phyloP scores from a whole-genome alignment of 768 basidiomycete genomes.

The Boletus rubescentipes region DNA sequence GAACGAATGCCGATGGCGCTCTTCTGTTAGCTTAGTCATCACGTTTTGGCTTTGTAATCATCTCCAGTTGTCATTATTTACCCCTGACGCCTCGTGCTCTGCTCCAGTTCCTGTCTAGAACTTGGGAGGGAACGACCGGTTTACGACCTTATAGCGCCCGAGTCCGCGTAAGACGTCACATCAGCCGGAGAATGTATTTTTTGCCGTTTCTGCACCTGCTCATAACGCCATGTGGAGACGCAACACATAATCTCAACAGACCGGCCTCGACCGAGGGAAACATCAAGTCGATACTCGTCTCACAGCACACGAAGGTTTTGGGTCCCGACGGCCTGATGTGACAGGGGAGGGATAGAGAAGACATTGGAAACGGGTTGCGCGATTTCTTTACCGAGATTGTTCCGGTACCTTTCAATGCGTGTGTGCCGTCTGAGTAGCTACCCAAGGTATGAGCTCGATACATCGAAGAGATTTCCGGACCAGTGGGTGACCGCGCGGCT shows the following conservation, averaged over 20 bases:
- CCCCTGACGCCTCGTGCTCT: conserved; percentile 2
- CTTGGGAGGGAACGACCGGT: neutral
- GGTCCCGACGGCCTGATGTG: conserved; percentile 1
- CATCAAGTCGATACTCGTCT: neutral
- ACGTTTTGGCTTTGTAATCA: conserved; percentile 2
- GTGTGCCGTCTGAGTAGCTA: conserved; percentile 3
- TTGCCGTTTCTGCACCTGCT: neutral
- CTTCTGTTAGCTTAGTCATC: conserved; percentile 19
- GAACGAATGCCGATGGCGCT: too few relatives aligned
- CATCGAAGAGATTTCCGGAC: conserved; percentile 3
- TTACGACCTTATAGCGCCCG: neutral
- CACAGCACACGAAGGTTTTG: neutral
- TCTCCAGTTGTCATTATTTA: conserved; percentile 6
- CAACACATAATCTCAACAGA: neutral
- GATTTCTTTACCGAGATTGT: conserved; percentile 5
- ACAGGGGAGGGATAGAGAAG: neutral
- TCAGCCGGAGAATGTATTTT: neutral
- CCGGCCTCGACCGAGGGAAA: neutral
- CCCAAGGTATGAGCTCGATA: neutral
- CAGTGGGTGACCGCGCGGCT: conserved; percentile 16
- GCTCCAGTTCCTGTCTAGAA: neutral
- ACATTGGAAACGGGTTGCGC: neutral
- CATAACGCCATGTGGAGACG: too few relatives aligned
- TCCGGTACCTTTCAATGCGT: conserved; percentile 12
- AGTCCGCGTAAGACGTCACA: neutral